Percentiles rank a stretch among this genome's conserved stretches.
These are phyloP conservation scores for Kodamaea neixiangensis DNA, from an alignment of 805 yeast genomes.

Conservation along the genomic window DNA sequence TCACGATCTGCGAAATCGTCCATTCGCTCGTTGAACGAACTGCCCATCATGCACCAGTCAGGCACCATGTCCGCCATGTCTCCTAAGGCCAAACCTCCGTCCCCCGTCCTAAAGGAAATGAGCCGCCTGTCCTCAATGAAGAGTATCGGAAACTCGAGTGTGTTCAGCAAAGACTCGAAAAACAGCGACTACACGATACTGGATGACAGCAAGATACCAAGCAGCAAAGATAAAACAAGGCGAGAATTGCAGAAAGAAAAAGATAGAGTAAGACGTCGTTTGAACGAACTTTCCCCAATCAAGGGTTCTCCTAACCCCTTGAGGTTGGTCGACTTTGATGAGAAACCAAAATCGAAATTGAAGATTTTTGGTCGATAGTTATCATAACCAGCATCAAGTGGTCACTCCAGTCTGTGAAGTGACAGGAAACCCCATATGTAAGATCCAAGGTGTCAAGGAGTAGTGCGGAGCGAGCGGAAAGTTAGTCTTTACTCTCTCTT, in stretches of 20 bases:
- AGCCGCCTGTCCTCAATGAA: slow-evolving; percentile 11
- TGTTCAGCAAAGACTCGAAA: slow-evolving; percentile 11
- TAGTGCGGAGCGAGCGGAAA: no score
- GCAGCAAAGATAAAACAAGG: background rate
- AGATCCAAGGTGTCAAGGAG: no score
- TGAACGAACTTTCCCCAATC: slow-evolving; percentile 12
- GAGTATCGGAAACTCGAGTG: slow-evolving; percentile 10
- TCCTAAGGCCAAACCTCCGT: background rate
- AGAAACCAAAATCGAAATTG: slow-evolving; percentile 15
- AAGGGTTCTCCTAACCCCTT: slow-evolving; percentile 16
- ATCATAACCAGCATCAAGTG: no score
- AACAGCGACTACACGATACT: slow-evolving; percentile 9
- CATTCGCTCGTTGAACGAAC: background rate
- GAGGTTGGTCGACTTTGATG: slow-evolving; percentile 10
- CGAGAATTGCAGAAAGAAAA: background rate
- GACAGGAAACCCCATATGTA: no score
- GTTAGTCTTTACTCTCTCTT: no score
- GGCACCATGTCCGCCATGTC: slow-evolving; percentile 1
- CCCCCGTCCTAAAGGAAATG: background rate
- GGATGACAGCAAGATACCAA: slow-evolving; percentile 2
- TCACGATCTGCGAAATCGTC: background rate
- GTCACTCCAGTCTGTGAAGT: no score
- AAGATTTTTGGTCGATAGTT: slow-evolving; percentile 7
- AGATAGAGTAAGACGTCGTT: background rate
- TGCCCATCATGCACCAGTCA: slow-evolving; percentile 11